Conservation (phyloP, 495 filamentous ascomycete species). For the Talaromyces wortmannii region DNA sequence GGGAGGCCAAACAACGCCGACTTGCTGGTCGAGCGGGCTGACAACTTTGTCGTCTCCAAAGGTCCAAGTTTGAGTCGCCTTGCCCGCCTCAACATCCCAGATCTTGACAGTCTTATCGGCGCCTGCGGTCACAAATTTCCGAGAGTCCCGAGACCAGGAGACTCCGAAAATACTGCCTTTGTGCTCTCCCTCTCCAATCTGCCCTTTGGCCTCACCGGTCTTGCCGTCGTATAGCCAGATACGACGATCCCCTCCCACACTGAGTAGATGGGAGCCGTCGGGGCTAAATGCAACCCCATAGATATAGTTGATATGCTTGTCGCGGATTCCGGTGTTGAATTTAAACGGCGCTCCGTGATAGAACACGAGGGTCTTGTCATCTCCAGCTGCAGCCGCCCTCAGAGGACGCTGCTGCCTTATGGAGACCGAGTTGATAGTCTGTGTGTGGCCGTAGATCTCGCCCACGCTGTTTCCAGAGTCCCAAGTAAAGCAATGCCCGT, state of each 20-base stretch:
- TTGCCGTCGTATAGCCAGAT: slow-evolving; percentile 96
- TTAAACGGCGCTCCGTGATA: slow-evolving; percentile 93
- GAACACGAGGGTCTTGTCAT: slow-evolving; percentile 85
- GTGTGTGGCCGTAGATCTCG: slow-evolving; percentile 84
- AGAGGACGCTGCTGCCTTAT: slow-evolving; percentile 85
- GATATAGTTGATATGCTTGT: slow-evolving; percentile 80
- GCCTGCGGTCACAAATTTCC: slow-evolving; percentile 81
- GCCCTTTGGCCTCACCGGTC: slow-evolving; percentile 71
- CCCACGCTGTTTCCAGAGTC: slow-evolving; percentile 95
- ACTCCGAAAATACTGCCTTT: slow-evolving; percentile 89
- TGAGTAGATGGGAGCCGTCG: slow-evolving; percentile 76
- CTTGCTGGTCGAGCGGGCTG: slow-evolving; percentile 79
- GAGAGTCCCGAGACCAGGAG: slow-evolving; percentile 86
- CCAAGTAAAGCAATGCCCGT: slow-evolving; percentile 89
- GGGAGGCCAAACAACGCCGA: slow-evolving; percentile 87
- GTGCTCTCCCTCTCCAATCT: slow-evolving; percentile 78
- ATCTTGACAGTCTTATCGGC: slow-evolving; percentile 88
- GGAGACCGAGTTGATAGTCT: slow-evolving; percentile 82
- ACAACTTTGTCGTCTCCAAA: slow-evolving; percentile 74
- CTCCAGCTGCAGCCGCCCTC: slow-evolving; percentile 82
- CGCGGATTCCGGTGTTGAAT: slow-evolving; percentile 70
- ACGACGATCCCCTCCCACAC: slow-evolving; percentile 78
- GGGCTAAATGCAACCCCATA: slow-evolving; percentile 87
- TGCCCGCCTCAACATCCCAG: slow-evolving; percentile 80
- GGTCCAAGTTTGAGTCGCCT: slow-evolving; percentile 72